phyloP scores from a whole-genome alignment of 2,329 filamentous ascomycete species.

The Aotearoamyces nothofagi region DNA sequence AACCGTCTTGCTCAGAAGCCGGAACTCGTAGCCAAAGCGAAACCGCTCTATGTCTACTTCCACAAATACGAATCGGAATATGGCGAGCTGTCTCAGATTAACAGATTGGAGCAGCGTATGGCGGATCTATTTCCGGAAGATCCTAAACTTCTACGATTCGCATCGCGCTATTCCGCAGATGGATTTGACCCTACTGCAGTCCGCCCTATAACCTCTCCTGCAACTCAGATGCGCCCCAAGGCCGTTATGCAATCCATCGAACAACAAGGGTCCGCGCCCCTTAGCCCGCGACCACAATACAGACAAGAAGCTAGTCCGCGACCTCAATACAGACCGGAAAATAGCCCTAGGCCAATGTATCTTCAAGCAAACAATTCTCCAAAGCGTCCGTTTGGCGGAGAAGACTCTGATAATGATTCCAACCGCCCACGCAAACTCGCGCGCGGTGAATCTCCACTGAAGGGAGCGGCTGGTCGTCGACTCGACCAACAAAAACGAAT shows the following conservation, averaged over 20 bases:
- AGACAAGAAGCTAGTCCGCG: slow-evolving; percentile 14
- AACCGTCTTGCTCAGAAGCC: slow-evolving; percentile 66
- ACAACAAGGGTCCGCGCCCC: slow-evolving; percentile 29
- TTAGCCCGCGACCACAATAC: slow-evolving; percentile 21
- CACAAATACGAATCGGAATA: slow-evolving; percentile 92
- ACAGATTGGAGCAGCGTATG: slow-evolving; percentile 86
- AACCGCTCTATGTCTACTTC: slow-evolving; percentile 78
- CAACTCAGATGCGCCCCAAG: slow-evolving; percentile 59
- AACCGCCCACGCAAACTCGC: slow-evolving; percentile 73
- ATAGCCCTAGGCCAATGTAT: slow-evolving; percentile 18
- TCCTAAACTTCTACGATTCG: slow-evolving; percentile 59
- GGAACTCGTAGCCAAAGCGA: slow-evolving; percentile 59
- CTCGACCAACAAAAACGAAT: slow-evolving; percentile 54
- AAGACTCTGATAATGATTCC: slow-evolving; percentile 57
- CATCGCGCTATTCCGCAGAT: slow-evolving; percentile 55
- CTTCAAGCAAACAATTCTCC: slow-evolving; percentile 18
- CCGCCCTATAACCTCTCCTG: slow-evolving; percentile 71
- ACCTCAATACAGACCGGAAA: slow-evolving; percentile 16
- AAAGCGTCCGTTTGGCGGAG: slow-evolving; percentile 27
- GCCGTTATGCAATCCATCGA: slow-evolving; percentile 38
- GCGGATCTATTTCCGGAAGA: slow-evolving; percentile 85
- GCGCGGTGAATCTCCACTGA: slow-evolving; percentile 83
- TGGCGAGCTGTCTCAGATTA: slow-evolving; percentile 81
- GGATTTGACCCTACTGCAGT: slow-evolving; percentile 70
- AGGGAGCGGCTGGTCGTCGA: slow-evolving; percentile 74